Evolutionary conservation across 2,329 filamentous ascomycete species (phyloP).

Genomic region (Diaporthe ampelina): DNA sequence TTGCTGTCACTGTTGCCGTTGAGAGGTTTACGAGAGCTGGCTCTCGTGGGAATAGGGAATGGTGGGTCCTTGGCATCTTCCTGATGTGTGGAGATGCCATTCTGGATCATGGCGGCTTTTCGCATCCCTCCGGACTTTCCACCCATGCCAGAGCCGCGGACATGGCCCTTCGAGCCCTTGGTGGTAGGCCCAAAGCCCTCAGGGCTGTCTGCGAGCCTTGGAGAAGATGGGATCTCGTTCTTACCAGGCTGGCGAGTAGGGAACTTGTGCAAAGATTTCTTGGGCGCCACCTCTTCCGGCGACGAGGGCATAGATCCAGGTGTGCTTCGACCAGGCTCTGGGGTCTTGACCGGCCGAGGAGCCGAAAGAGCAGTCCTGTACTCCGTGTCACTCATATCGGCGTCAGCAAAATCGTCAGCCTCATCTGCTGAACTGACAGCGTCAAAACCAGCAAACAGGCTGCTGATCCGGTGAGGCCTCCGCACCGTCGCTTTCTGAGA

Average conservation of each 20-base stretch:
- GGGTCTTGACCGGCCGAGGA: constrained; percentile 61
- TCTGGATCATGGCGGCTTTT: constrained; percentile 84
- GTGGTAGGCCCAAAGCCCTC: constrained; percentile 44
- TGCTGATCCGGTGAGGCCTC: constrained; percentile 82
- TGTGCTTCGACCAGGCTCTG: constrained; percentile 34
- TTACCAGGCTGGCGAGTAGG: constrained; percentile 52
- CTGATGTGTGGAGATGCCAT: constrained; percentile 78
- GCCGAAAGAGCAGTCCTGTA: constrained; percentile 76
- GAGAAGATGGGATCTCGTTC: constrained; percentile 62
- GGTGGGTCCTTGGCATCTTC: constrained; percentile 77
- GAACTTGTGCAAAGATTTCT: constrained; percentile 44
- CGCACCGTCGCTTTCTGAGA: constrained; percentile 74
- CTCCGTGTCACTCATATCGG: constrained; percentile 75
- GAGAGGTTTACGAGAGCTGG: constrained; percentile 84
- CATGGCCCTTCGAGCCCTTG: constrained; percentile 44
- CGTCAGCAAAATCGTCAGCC: constrained; percentile 72
- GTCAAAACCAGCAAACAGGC: constrained; percentile 89
- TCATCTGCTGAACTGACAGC: constrained; percentile 76
- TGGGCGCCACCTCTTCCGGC: constrained; percentile 57
- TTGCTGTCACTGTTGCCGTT: constrained; percentile 81
- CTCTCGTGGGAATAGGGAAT: constrained; percentile 90
- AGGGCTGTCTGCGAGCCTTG: constrained; percentile 51
- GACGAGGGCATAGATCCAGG: constrained; percentile 50
- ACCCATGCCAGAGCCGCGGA: constrained; percentile 50
- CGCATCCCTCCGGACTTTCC: constrained; percentile 76